A percentile compares a stretch with the other conserved stretches of the same genome.
Conservation (phyloP, 2,329 filamentous ascomycete genomes). For the Diaporthe citrichinensis region DNA sequence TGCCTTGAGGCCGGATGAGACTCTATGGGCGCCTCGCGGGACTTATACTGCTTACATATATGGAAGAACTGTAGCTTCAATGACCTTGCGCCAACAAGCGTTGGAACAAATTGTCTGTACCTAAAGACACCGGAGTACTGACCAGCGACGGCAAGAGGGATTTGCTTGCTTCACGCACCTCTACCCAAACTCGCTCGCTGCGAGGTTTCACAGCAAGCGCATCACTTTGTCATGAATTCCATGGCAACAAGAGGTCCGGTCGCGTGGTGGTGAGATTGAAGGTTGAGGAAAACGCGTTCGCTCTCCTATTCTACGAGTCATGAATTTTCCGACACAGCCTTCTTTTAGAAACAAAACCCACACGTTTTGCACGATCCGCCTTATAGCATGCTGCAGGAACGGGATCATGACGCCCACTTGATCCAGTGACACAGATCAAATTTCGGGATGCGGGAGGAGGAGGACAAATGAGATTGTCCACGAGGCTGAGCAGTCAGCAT, state of each 20-base stretch:
- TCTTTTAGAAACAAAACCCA: conserved; percentile 11
- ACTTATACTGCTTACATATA: background rate
- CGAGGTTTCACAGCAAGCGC: no score
- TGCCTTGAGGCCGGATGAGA: background rate
- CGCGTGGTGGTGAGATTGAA: background rate
- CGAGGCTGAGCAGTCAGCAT: background rate
- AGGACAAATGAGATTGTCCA: background rate
- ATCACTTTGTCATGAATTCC: background rate
- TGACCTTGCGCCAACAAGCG: no score
- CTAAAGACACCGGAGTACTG: no score
- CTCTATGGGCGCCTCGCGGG: background rate
- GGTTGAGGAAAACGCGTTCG: background rate
- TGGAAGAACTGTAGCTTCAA: background rate
- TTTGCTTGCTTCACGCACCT: background rate
- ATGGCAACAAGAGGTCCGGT: background rate
- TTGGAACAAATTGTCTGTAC: no score
- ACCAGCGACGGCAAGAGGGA: no score
- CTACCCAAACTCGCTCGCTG: background rate
- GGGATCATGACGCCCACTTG: background rate
- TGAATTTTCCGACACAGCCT: conserved; percentile 4
- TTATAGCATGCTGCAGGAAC: background rate
- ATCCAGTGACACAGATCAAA: conserved; percentile 2
- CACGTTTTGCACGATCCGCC: background rate
- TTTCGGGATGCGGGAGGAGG: conserved; percentile 22
- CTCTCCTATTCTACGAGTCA: conserved; percentile 15